Percentiles rank a stretch among this genome's conserved stretches.
phyloP scores from a whole-genome alignment of 1,284 basidiomycete species.

The Irpex lacteus region DNA sequence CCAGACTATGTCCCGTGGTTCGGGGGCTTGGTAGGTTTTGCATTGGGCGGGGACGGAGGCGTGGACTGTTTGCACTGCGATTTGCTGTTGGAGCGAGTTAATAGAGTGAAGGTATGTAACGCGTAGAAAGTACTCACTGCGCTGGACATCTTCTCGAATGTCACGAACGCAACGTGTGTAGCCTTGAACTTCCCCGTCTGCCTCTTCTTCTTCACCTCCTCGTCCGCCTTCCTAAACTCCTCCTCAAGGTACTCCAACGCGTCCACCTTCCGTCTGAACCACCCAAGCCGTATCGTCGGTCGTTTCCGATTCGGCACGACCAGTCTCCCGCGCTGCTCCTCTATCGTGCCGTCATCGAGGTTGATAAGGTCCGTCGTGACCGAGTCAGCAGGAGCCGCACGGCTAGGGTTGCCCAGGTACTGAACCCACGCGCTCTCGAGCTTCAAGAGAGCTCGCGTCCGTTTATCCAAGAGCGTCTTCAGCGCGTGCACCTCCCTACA shows the following conservation, averaged over 20 bases:
- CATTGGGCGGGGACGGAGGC: constrained; percentile 66
- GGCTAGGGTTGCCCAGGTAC: constrained; percentile 91
- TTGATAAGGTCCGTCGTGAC: constrained; percentile 49
- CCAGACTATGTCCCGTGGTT: constrained; percentile 97
- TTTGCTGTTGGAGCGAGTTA: constrained; percentile 57
- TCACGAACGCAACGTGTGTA: constrained; percentile 90
- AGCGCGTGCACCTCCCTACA: constrained; percentile 81
- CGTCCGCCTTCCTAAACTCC: constrained; percentile 77
- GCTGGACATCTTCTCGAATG: constrained; percentile 91
- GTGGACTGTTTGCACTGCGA: constrained; percentile 85
- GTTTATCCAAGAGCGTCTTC: constrained; percentile 67
- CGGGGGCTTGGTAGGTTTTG: constrained; percentile 78
- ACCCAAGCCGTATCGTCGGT: constrained; percentile 66
- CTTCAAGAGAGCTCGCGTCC: constrained; percentile 75
- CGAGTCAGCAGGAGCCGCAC: constrained; percentile 66
- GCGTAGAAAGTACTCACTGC: constrained; percentile 61
- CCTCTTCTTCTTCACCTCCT: constrained; percentile 69
- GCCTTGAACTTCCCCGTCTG: constrained; percentile 71
- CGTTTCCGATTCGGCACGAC: constrained; percentile 73
- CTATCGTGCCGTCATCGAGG: constrained; percentile 43
- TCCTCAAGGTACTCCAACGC: constrained; percentile 83
- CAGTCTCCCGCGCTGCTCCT: constrained; percentile 48
- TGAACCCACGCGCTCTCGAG: constrained; percentile 86
- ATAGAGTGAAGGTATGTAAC: too few species aligned
- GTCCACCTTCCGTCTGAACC: constrained; percentile 75